A percentile compares a stretch with the other conserved stretches of the same genome.
Evolutionary conservation across 805 yeast species (phyloP).

Genomic region (Metschnikowia anglica): DNA sequence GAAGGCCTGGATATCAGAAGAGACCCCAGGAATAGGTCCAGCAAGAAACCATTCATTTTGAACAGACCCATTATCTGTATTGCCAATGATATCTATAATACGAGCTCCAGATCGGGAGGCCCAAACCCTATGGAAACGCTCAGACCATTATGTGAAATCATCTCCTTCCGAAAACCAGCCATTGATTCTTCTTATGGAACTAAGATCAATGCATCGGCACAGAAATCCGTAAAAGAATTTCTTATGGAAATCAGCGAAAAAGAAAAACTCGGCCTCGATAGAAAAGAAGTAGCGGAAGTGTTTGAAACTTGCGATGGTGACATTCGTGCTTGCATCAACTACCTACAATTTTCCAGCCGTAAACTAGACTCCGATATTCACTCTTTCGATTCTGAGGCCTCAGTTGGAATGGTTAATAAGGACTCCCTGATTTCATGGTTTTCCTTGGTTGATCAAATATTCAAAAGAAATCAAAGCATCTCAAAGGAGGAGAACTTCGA

Average conservation of each 20-base stretch:
- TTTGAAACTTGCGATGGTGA: slow-evolving; percentile 77
- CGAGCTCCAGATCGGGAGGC: slow-evolving; percentile 25
- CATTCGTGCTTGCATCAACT: slow-evolving; percentile 79
- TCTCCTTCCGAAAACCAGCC: slow-evolving; percentile 62
- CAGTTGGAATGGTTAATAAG: slow-evolving; percentile 35
- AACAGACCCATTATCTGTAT: slow-evolving; percentile 87
- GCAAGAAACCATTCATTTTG: slow-evolving; percentile 43
- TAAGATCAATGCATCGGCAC: slow-evolving; percentile 26
- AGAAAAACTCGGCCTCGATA: slow-evolving; percentile 53
- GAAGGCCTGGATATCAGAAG: slow-evolving; percentile 2
- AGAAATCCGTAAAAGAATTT: slow-evolving; percentile 37
- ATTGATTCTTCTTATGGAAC: slow-evolving; percentile 33
- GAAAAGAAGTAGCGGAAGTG: slow-evolving; percentile 58
- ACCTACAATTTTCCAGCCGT: slow-evolving; percentile 63
- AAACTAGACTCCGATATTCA: slow-evolving; percentile 16
- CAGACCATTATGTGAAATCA: slow-evolving; percentile 69
- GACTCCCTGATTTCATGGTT: slow-evolving; percentile 71
- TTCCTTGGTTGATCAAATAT: slow-evolving; percentile 58
- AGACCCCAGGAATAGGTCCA: slow-evolving; percentile 24
- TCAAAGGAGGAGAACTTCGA: slow-evolving; percentile 49
- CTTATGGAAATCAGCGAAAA: slow-evolving; percentile 48
- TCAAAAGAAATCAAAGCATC: slow-evolving; percentile 48
- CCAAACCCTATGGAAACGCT: slow-evolving; percentile 66
- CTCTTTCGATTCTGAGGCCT: not conserved
- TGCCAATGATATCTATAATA: slow-evolving; percentile 76